Evolutionary conservation across 1,284 basidiomycete species (phyloP), one percentile per base, ranked within the genome.

Genomic region (Pseudozyma sp.): DNA sequence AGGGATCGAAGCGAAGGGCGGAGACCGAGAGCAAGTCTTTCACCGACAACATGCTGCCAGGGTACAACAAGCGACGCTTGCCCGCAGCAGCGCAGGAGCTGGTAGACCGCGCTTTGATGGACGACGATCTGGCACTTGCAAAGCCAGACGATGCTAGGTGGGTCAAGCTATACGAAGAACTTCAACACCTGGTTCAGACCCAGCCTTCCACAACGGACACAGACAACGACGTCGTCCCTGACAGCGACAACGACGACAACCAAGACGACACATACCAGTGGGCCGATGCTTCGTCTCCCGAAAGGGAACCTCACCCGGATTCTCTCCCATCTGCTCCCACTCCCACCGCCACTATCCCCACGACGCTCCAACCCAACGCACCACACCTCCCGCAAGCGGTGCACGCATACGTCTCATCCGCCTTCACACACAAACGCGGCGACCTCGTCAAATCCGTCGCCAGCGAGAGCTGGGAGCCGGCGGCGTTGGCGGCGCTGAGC

Each of bases 81-180:
- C 56, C 60, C 1, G 52, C n/a, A 33, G 45, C 47, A 44, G 67
- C 67, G 16, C 67, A 60, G 44, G 49, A 54, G 3, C 17, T 69
- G 60, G 60, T 69, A 10, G 67, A 69, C 30, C 19, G 17, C 30
- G 56, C 67, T 14, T 19, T 69, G 45, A 11, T 64, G 39, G 67
- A 64, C 34, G 24, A 52, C 4, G 56, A 53, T 48, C 51, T 69
- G 14, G 53, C 45, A 4, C 31, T 43, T 16, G 67, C 67, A 10
- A 16, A 52, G 1, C 44, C 54, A 6, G 55, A 56, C 9, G 67
- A 69, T 45, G 39, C 44, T 9, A 54, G 67, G 10, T 69, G 67
- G 67, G 48, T 46, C 16, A 24, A 63, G 44, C 44, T 69, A 31
- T 63, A 64, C 17, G 44, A 51, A 4, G 52, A 69, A 16, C 34